Base-by-base conservation (phyloP, 495 filamentous ascomycete genomes). In the Podospora didyma region DNA sequence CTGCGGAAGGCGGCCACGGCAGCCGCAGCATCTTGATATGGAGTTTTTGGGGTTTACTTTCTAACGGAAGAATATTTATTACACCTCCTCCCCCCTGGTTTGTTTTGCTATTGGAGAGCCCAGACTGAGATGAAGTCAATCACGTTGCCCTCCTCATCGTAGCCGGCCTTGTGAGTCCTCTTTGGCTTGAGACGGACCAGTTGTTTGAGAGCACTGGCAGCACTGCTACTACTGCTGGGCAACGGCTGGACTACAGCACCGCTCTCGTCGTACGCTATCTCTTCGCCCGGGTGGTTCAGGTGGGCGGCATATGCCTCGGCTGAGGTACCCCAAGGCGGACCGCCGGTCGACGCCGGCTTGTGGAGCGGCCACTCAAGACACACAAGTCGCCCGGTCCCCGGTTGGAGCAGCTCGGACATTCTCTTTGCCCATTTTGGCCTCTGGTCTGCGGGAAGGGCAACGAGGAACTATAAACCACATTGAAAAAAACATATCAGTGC, bases 311-410 rank as follows among this genome's bases (percentile, higher is more conserved):
- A 92, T 7, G 87, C 77, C 52, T 79, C 71, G 2, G 82, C 77
- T 4, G 82, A 75, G 4, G 87, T 64, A 31, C 82, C 77, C 73
- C 78, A 92, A 24, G 91, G 90, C 16, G 91, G 90, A 0, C 89
- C 90, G 3, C 78, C 74, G 17, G 75, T 74, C 28, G 70, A 75
- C 3, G 84, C 75, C 31, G 80, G 69, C 69, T 92, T 93, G 59
- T 79, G 79, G 16, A 86, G 81, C 0, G 90, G 90, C 69, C 88
- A 96, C 71, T 96, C 90, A 48, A 94, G 72, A 63, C 91, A 94
- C 42, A 94, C 79, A 46, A 96, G 72, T 31, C 77, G 70, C 19
- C 87, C 84, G 26, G 85, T 83, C 12, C 74, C 70, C 6, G 79
- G 78, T 50, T 79, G 72, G 26, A 93, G 77, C 20, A 94, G 79